Percentiles rank a stretch among this genome's conserved stretches.
These are phyloP conservation scores for Gaultheria prostrata DNA, from an alignment of 148 eudicot species.

Conservation along the genomic window DNA sequence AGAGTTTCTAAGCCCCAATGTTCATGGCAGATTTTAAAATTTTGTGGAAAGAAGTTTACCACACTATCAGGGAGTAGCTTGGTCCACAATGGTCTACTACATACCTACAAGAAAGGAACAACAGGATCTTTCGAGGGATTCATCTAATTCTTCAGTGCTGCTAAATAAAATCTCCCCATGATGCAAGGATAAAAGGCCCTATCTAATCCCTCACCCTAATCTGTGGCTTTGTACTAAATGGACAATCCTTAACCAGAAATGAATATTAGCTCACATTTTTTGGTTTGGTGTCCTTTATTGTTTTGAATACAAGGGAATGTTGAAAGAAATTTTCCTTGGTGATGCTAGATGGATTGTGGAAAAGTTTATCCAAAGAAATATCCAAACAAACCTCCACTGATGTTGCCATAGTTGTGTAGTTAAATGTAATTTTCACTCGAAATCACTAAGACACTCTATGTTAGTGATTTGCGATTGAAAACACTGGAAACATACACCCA, in stretches of 20 bases:
- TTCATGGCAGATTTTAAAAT: neutral
- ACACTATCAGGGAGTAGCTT: neutral
- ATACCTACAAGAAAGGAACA: neutral
- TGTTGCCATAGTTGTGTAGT: neutral
- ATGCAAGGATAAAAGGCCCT: neutral
- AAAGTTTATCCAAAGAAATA: neutral
- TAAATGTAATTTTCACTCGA: neutral
- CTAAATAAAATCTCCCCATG: neutral
- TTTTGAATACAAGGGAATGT: neutral
- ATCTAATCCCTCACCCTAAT: neutral
- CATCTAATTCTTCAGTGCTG: neutral
- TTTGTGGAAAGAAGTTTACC: neutral
- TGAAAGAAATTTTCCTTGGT: neutral
- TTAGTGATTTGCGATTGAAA: neutral
- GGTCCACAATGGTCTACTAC: neutral
- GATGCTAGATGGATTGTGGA: neutral
- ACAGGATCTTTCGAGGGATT: neutral
- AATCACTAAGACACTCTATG: neutral
- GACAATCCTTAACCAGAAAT: neutral
- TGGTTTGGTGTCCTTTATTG: neutral
- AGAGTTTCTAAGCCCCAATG: neutral
- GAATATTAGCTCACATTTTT: neutral
- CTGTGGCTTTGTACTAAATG: neutral
- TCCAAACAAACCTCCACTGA: neutral
- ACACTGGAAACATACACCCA: neutral